Conservation (phyloP, 2,329 filamentous ascomycete genomes). For the Nectriaceae sp. region DNA sequence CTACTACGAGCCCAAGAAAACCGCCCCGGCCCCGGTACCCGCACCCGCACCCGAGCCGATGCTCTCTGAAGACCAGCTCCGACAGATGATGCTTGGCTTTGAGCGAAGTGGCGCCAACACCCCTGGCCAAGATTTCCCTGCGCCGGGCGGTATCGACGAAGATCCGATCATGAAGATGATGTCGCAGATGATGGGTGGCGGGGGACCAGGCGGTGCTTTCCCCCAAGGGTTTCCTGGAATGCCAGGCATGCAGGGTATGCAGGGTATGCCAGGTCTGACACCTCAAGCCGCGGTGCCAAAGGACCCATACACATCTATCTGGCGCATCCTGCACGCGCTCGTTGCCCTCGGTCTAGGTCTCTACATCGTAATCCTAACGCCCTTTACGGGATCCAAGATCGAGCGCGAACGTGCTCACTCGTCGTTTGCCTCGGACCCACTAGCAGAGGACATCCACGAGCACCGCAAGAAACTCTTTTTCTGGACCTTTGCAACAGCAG, state of each 20-base stretch:
- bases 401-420: constrained; percentile 53
- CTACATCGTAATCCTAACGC: constrained; percentile 68
- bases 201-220: constrained; percentile 31
- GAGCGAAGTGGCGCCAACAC: constrained; percentile 33
- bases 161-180: constrained; percentile 65
- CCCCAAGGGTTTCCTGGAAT: constrained; percentile 33
- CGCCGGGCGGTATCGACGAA: constrained; percentile 25
- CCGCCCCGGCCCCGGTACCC: constrained; percentile 32
- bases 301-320: constrained; percentile 49
- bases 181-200: constrained; percentile 66
- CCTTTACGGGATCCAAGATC: constrained; percentile 67
- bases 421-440: constrained; percentile 25
- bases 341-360: constrained; percentile 70
- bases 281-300: constrained; percentile 37
- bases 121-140: constrained; percentile 29
- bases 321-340: constrained; percentile 73
- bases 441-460: constrained; percentile 33
- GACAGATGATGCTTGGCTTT: constrained; percentile 65
- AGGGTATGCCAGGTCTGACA: constrained; percentile 44
- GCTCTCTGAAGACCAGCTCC: constrained; percentile 60
- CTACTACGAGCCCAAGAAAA: constrained; percentile 59
- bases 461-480: constrained; percentile 57
- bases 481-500: constrained; percentile 78
- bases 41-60: constrained; percentile 28
- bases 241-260: constrained; percentile 38